phyloP scores from a whole-genome alignment of 176 grass and related monocot genomes.

The Oropetium thomaeum region DNA sequence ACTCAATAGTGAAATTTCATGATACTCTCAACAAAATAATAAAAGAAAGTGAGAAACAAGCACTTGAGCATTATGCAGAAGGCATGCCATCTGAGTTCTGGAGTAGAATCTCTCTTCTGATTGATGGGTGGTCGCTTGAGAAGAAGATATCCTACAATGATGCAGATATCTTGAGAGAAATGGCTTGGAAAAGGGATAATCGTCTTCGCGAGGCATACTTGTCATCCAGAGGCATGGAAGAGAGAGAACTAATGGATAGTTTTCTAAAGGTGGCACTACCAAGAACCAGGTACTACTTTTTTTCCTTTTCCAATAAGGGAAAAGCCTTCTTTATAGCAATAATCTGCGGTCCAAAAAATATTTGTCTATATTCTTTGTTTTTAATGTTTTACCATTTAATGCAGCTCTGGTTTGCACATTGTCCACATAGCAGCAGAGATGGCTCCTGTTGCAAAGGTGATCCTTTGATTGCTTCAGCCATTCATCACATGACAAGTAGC shows the following conservation, averaged over 20 bases:
- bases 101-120: conserved; percentile 75
- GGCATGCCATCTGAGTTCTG: conserved; percentile 69
- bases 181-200: conserved; percentile 76
- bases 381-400: conserved; percentile 33
- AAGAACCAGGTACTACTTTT: conserved; percentile 49
- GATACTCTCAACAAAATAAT: conserved; percentile 65
- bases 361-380: conserved; percentile 2
- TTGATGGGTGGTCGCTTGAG: conserved; percentile 92
- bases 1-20: conserved; percentile 79
- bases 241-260: conserved; percentile 65
- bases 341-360: neutral
- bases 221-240: conserved; percentile 62
- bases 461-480: conserved; percentile 26
- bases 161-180: conserved; percentile 61
- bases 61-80: conserved; percentile 42
- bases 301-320: conserved; percentile 13
- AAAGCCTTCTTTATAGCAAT: neutral
- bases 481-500: conserved; percentile 13
- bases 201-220: conserved; percentile 70
- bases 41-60: conserved; percentile 64
- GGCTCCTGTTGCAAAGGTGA: conserved; percentile 95
- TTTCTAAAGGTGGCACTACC: conserved; percentile 71
- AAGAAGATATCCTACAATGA: conserved; percentile 74
- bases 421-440: conserved; percentile 98
- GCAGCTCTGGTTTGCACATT: conserved; percentile 80